Evolutionary conservation across 495 filamentous ascomycete genomes (phyloP), one percentile per base, ranked within the genome.

Genomic region (Neurospora sp.): DNA sequence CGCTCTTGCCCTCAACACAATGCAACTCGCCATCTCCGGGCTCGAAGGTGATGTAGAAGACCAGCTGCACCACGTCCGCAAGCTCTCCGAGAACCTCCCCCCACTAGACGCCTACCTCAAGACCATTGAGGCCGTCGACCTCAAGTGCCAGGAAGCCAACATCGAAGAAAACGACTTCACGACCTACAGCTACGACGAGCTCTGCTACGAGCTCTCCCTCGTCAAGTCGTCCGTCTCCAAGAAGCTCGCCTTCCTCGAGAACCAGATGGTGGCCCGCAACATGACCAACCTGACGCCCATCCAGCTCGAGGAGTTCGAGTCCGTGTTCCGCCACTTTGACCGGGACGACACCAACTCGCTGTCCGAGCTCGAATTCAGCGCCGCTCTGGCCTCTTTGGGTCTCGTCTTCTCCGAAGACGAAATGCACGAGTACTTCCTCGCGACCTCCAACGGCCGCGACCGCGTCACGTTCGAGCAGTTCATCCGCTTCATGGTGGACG

Each of bases 161-260:
- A 97, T 98, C 65, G 96, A 99, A 81, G 96, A 99, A 79, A 99
- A 99, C 81, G 96, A 99, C 81, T 97, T 95, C 82, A 99, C 96
- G 6, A 97, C 95, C 3, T 98, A 97, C 83, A 96, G 94, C 12
- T 93, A 97, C 77, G 96, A 99, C 79, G 96, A 99, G 80, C 87
- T 99, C 22, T 89, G 89, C 65, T 99, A 99, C 85, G 96, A 99
- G 79, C 86, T 98, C 44, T 92, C 92, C 7, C 87, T 99, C 5
- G 96, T 98, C 39, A 93, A 92, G 73, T 90, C 91, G 17, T 94
- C 91, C 38, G 96, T 99, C 48, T 90, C 91, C 61, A 98, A 98
- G 83, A 98, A 98, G 82, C 87, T 99, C 40, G 89, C 93, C 37
- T 99, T 99, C 84, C 86, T 99, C 39, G 96, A 99, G 76, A 99